A percentile compares a stretch with the other conserved stretches of the same genome.
phyloP scores from a whole-genome alignment of 2,329 filamentous ascomycete species.

The Colletotrichum tabaci region DNA sequence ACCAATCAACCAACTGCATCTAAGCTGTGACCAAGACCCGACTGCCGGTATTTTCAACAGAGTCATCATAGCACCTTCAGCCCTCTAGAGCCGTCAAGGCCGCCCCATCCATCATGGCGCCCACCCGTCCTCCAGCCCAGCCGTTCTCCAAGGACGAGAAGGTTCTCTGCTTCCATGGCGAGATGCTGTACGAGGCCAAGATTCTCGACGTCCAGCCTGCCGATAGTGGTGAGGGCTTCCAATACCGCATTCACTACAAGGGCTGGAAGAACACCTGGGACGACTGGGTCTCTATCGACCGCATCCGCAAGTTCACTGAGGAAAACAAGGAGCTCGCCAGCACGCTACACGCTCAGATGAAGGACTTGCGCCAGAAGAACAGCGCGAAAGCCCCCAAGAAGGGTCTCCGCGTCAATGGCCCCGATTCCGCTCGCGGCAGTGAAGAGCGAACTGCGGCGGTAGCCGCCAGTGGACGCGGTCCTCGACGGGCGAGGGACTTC shows the following conservation, averaged over 20 bases:
- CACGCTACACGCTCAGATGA: slow-evolving; percentile 79
- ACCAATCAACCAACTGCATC: slow-evolving; percentile 12
- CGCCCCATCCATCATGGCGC: slow-evolving; percentile 54
- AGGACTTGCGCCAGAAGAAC: slow-evolving; percentile 67
- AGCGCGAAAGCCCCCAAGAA: slow-evolving; percentile 70
- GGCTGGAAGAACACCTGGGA: slow-evolving; percentile 99
- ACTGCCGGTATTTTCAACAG: background rate
- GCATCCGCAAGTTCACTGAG: slow-evolving; percentile 92
- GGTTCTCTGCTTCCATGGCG: slow-evolving; percentile 96
- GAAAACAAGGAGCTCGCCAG: slow-evolving; percentile 93
- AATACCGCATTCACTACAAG: slow-evolving; percentile 98
- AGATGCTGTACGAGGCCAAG: slow-evolving; percentile 98
- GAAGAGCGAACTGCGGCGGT: slow-evolving; percentile 80
- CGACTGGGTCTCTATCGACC: slow-evolving; percentile 96
- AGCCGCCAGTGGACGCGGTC: slow-evolving; percentile 74
- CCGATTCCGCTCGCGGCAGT: slow-evolving; percentile 79
- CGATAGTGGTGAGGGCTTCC: slow-evolving; percentile 78
- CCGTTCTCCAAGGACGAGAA: slow-evolving; percentile 85
- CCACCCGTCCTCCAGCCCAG: slow-evolving; percentile 55
- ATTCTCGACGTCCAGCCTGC: slow-evolving; percentile 83
- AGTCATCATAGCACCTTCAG: background rate
- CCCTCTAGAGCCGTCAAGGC: background rate
- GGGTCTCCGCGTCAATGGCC: slow-evolving; percentile 61
- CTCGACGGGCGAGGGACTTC: slow-evolving; percentile 82
- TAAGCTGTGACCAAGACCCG: slow-evolving; percentile 10